Conservation (phyloP, 305 asterid genomes). For the Ruellia speciosa region DNA sequence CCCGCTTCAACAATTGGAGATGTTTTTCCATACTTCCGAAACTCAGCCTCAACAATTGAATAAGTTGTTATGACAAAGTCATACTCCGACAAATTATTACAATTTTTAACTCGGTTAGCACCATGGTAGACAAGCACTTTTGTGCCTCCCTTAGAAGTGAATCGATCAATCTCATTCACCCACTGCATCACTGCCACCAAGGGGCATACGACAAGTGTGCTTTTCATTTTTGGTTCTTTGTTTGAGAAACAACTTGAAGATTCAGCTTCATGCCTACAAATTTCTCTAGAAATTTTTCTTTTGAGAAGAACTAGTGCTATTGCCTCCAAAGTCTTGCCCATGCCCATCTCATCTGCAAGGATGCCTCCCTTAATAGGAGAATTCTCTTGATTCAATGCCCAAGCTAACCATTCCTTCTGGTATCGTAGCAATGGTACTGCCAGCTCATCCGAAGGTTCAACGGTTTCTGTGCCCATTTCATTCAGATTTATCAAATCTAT, state of each 20-base stretch:
- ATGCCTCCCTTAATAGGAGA: slow-evolving; percentile 74
- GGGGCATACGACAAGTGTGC: slow-evolving; percentile 87
- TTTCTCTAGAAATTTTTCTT: slow-evolving; percentile 37
- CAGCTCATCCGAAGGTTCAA: slow-evolving; percentile 64
- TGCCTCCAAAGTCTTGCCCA: slow-evolving; percentile 95
- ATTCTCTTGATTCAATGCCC: slow-evolving; percentile 88
- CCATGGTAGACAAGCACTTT: slow-evolving; percentile 83
- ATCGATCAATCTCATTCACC: slow-evolving; percentile 77
- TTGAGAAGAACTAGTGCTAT: slow-evolving; percentile 84
- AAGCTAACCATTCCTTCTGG: slow-evolving; percentile 92
- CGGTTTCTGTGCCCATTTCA: slow-evolving; percentile 47
- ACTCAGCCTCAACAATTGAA: slow-evolving; percentile 77
- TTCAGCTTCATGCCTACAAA: slow-evolving; percentile 25
- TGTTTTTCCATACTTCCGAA: slow-evolving; percentile 68
- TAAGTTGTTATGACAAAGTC: slow-evolving; percentile 89
- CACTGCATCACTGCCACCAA: slow-evolving; percentile 79
- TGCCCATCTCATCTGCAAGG: slow-evolving; percentile 97
- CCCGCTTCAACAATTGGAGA: slow-evolving; percentile 48
- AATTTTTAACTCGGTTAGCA: slow-evolving; percentile 49
- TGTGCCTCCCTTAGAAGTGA: slow-evolving; percentile 65
- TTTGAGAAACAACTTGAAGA: slow-evolving; percentile 43
- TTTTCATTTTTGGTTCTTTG: slow-evolving; percentile 48
- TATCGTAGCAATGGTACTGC: slow-evolving; percentile 67
- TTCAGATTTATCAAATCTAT: slow-evolving; percentile 49
- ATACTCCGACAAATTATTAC: slow-evolving; percentile 50